A percentile compares a stretch with the other conserved stretches of the same genome.
Conservation (phyloP, 345 rosid species). For the Clausena lansium region DNA sequence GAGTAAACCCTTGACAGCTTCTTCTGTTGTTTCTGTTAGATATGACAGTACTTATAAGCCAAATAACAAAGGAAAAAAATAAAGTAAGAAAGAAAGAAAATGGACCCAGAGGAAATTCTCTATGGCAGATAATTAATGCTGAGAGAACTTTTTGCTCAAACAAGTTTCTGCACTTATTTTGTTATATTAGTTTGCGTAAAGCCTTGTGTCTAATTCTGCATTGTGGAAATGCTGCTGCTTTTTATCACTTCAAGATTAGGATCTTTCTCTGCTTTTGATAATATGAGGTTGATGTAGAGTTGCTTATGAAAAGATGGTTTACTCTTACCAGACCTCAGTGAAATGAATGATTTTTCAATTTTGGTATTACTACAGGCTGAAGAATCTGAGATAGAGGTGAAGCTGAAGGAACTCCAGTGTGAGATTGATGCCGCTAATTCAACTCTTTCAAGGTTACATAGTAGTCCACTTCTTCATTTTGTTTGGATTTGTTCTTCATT, state of each 20-base stretch:
- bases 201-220: background rate
- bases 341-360: conserved; percentile 14
- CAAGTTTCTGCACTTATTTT: background rate
- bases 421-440: conserved; percentile 54
- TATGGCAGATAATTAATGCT: background rate
- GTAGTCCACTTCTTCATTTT: conserved; percentile 9
- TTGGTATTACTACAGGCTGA: conserved; percentile 58
- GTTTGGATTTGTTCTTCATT: conserved; percentile 12
- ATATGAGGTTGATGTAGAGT: background rate
- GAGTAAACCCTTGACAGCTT: background rate
- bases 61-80: background rate
- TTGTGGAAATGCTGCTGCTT: conserved; percentile 5
- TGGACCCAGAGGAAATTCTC: background rate
- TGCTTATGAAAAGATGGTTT: background rate
- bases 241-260: background rate
- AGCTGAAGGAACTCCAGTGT: conserved; percentile 49
- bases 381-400: conserved; percentile 75
- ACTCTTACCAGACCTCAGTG: background rate
- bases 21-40: background rate
- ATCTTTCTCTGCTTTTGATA: background rate
- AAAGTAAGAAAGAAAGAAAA: background rate
- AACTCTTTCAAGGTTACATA: conserved; percentile 50
- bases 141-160: background rate
- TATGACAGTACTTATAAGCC: background rate
- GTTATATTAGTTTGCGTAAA: background rate